Percentiles rank a stretch among this genome's conserved stretches.
Conservation (phyloP, 2,329 filamentous ascomycete genomes). For the Pseudocercospora crystallina region DNA sequence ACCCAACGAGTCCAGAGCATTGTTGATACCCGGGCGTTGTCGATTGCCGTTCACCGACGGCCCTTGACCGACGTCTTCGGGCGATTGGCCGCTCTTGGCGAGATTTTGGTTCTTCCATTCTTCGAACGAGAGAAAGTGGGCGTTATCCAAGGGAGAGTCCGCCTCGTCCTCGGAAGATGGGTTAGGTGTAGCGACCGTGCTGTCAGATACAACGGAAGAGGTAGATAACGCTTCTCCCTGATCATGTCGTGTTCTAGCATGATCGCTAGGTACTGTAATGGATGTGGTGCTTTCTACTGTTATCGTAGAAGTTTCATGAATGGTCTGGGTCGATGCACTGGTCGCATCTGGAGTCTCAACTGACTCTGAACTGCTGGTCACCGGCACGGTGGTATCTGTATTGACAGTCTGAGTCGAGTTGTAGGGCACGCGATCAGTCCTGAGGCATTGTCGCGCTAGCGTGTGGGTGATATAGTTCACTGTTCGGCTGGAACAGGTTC, state of each 20-base stretch:
- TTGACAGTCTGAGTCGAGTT: neutral
- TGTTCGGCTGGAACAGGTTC: conserved; percentile 56
- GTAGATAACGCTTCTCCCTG: too few species aligned
- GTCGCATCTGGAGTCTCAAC: too few species aligned
- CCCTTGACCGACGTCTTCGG: conserved; percentile 62
- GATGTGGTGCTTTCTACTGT: too few species aligned
- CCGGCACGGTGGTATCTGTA: neutral
- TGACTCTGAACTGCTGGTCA: neutral
- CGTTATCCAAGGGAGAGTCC: conserved; percentile 68
- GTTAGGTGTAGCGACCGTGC: neutral
- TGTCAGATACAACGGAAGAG: neutral
- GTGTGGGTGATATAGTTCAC: conserved; percentile 82
- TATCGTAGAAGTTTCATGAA: too few species aligned
- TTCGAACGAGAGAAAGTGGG: conserved; percentile 92
- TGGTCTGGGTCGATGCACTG: too few species aligned
- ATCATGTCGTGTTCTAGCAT: too few species aligned
- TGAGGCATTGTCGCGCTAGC: conserved; percentile 72
- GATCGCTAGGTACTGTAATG: too few species aligned
- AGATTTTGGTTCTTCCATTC: conserved; percentile 97
- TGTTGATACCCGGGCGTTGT: conserved; percentile 54
- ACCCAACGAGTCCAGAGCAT: conserved; percentile 74
- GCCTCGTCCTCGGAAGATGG: conserved; percentile 54
- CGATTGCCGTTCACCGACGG: conserved; percentile 50
- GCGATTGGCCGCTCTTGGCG: conserved; percentile 78
- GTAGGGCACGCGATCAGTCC: conserved; percentile 55